Evolutionary conservation across 257 asterid species (phyloP).

Genomic region (Ballota nigra): DNA sequence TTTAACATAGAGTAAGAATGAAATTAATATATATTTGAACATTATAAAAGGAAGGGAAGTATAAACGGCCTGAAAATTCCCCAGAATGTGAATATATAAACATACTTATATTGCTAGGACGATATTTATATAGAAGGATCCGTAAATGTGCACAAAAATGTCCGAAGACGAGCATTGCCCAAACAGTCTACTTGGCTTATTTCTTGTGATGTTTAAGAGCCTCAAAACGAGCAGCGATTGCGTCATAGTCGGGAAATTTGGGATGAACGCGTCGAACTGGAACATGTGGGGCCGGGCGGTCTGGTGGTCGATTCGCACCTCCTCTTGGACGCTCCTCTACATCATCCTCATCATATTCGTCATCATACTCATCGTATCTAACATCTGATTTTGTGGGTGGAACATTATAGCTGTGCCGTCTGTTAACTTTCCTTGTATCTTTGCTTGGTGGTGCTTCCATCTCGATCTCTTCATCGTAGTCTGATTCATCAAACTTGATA

Average conservation of each 20-base stretch:
- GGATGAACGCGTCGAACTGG: conserved; percentile 71
- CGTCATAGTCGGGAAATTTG: conserved; percentile 80
- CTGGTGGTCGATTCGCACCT: conserved; percentile 42
- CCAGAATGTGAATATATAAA: conserved; percentile 15
- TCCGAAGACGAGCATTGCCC: neutral
- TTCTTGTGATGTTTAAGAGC: conserved; percentile 68
- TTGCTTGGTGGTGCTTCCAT: conserved; percentile 49
- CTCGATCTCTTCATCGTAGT: conserved; percentile 71
- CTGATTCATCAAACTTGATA: conserved; percentile 59
- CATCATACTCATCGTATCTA: conserved; percentile 68
- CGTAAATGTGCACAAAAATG: neutral
- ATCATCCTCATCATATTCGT: conserved; percentile 20
- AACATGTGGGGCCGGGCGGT: conserved; percentile 53
- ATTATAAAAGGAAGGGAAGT: neutral
- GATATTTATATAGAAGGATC: neutral
- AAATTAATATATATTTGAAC: neutral
- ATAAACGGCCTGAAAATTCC: conserved; percentile 1
- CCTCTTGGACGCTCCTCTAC: conserved; percentile 18
- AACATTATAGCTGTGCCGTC: conserved; percentile 68
- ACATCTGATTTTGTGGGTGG: conserved; percentile 36
- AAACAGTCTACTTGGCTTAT: conserved; percentile 20
- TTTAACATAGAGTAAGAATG: neutral
- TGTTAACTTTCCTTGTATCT: conserved; percentile 31
- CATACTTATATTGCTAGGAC: conserved; percentile 4
- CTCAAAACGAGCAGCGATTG: conserved; percentile 88